Evolutionary conservation across 495 filamentous ascomycete species (phyloP), one percentile per base, ranked within the genome.

Genomic region (Apodospora peruviana): DNA sequence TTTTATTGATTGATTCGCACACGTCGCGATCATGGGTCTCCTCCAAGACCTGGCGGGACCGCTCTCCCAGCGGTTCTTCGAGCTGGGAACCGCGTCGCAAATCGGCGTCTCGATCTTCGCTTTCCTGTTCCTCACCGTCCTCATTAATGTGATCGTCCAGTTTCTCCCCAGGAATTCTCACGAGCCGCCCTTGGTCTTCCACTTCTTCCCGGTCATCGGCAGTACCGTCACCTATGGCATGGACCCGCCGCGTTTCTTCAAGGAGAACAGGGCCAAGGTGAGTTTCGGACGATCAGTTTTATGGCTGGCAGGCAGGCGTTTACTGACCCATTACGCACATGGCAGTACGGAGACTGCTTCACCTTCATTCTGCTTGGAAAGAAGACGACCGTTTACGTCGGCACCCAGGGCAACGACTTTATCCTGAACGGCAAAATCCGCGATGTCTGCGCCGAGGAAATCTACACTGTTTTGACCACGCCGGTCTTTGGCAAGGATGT

Each of bases 401-500:
- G 88, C 1, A 70, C 79, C n/a, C 72, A 85, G 50, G 88, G 88
- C 48, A 94, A 91, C 61, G 85, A 91, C 22, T 91, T 93, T 57
- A 87, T 93, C 59, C 75, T 93, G 40, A 91, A 93, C 64, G 88
- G 84, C 55, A 93, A 90, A 62, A 74, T 87, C 40, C 83, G 80
- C 58, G 87, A 91, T 61, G 81, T 91, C 38, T 84, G 79, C 59
- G 87, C 88, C 11, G 88, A 93, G 64, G 87, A 91, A 29, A 80
- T 90, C 55, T 93, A 93, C 66, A 79, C 79, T 23, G 82, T 84
- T 38, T 74, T 94, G 39, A 94, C 88, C 4, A 91, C 85, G 4
- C 88, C 88, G 2, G 86, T 94, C 25, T 94, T 94, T 57, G 88
- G 88, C 48, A 81, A 81, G 36, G 87, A 89, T 67, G 87, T 94